Base-by-base conservation (phyloP, 331 rosid species). In the Pyrus hybrid region DNA sequence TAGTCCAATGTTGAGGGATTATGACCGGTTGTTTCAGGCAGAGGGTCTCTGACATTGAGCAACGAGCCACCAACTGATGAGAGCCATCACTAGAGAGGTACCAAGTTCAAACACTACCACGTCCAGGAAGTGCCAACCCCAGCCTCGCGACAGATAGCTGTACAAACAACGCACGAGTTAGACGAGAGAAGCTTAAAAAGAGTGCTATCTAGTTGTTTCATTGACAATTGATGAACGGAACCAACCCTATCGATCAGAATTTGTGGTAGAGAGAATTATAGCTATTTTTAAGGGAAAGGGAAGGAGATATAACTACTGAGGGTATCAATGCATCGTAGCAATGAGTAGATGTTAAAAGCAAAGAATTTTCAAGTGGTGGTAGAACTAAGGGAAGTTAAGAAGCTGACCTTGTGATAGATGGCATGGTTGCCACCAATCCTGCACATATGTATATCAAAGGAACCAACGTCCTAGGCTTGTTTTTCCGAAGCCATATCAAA, bases 401-500 rank as follows among this genome's bases (percentile, higher is more conserved):
- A 77, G 79, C 79, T 81, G 71, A 94, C 99, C 99, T 94, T 77
- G 97, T 89, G 82, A 87, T 94, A 35, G 97, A 94, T 81, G 99
- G 99, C 99, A 94, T 94, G 76, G 99, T 90, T 73, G 99, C 90
- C 63, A 89, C 89, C 57, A 92, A 84, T 67, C 80, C 88, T 14
- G 99, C 99, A 83, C 88, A 90, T 21, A 78, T 25, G 49, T 92
- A 94, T 77, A 94, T 90, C 23, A 94, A 87, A 37, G 97, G 99
- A 86, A 94, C 89, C 77, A 92, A 80, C 37, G 96, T 84, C 86
- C 73, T 94, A 67, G 97, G 99, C 71, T 94, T 94, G 88, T 90
- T 94, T 84, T 94, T 94, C 63, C 99, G 86, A 33, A 94, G 96
- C 97, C 99, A 94, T 90, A 90, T 92, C 86, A 94, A 86, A 71